Evolutionary conservation across 1,284 basidiomycete genomes (phyloP).

Genomic region (Papiliotrema nemorosa): DNA sequence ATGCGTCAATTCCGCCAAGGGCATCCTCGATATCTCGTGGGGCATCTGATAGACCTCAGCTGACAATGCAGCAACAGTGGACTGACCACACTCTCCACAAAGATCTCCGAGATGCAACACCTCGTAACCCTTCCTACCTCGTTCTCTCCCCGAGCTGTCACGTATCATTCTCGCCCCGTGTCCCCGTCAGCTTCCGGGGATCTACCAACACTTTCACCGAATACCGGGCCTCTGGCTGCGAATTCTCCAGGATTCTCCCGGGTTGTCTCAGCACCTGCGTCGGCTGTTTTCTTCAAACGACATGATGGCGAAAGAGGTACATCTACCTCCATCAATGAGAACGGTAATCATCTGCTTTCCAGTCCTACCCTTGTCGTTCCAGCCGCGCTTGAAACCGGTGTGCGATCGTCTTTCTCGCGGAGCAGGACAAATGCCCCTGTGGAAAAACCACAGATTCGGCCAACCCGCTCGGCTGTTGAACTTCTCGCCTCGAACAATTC

Average conservation of each 20-base stretch:
- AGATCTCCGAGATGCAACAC: slow-evolving; percentile 40
- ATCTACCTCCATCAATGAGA: not conserved
- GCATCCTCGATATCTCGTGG: slow-evolving; percentile 30
- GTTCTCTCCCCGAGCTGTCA: slow-evolving; percentile 15
- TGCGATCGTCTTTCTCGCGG: slow-evolving; percentile 17
- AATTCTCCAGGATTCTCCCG: slow-evolving; percentile 29
- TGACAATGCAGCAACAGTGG: slow-evolving; percentile 13
- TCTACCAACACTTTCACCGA: slow-evolving; percentile 6
- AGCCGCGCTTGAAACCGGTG: not conserved
- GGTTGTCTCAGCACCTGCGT: slow-evolving; percentile 21
- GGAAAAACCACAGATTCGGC: not conserved
- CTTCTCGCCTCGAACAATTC: slow-evolving; percentile 28
- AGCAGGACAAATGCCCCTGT: slow-evolving; percentile 28
- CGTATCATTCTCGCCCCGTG: slow-evolving; percentile 7
- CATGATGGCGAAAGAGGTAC: not conserved
- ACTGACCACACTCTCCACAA: slow-evolving; percentile 31
- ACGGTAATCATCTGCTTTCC: not conserved
- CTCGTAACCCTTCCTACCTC: slow-evolving; percentile 35
- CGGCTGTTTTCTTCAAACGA: slow-evolving; percentile 16
- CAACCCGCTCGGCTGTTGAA: slow-evolving; percentile 1
- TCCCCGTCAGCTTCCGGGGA: slow-evolving; percentile 9
- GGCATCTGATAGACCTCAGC: slow-evolving; percentile 6
- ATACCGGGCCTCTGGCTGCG: slow-evolving; percentile 16
- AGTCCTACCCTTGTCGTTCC: not conserved
- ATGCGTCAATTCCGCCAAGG: slow-evolving; percentile 35